These are phyloP conservation scores for Fusarium scirpi DNA, from an alignment of 2,329 filamentous ascomycete species.

Conservation along the genomic window DNA sequence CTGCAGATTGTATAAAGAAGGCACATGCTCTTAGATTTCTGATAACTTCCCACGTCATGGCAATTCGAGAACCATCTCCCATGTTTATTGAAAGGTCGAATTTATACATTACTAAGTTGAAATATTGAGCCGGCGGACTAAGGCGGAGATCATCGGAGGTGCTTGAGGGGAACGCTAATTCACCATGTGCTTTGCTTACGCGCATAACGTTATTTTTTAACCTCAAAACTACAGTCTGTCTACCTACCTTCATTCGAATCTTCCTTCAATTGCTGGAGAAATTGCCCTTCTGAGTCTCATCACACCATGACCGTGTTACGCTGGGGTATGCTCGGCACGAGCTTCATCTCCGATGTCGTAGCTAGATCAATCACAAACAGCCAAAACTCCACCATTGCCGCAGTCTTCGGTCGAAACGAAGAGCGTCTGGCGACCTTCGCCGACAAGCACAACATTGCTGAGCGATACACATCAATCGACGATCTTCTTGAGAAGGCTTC, in stretches of 20 bases:
- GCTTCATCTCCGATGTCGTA: constrained; percentile 24
- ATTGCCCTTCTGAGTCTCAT: fast-evolving
- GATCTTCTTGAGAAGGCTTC: constrained; percentile 8
- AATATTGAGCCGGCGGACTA: neutral
- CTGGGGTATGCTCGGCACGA: constrained; percentile 25
- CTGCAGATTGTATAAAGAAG: neutral
- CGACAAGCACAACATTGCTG: constrained; percentile 7
- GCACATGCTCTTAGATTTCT: no score
- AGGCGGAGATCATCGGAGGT: neutral
- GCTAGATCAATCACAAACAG: constrained; percentile 17
- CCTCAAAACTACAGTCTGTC: fast-evolving
- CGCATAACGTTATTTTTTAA: neutral
- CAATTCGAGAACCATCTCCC: neutral
- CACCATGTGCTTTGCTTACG: neutral
- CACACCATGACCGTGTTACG: neutral
- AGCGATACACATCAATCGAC: constrained; percentile 10
- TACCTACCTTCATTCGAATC: no score
- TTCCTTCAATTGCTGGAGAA: fast-evolving
- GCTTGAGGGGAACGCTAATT: neutral
- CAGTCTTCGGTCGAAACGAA: constrained; percentile 18
- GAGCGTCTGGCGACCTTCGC: neutral
- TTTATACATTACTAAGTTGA: neutral
- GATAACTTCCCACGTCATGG: no score
- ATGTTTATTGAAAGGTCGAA: neutral
- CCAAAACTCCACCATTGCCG: constrained; percentile 9